These are phyloP conservation scores for Didymella pomorum DNA, from an alignment of 2,329 filamentous ascomycete species.

Conservation along the genomic window DNA sequence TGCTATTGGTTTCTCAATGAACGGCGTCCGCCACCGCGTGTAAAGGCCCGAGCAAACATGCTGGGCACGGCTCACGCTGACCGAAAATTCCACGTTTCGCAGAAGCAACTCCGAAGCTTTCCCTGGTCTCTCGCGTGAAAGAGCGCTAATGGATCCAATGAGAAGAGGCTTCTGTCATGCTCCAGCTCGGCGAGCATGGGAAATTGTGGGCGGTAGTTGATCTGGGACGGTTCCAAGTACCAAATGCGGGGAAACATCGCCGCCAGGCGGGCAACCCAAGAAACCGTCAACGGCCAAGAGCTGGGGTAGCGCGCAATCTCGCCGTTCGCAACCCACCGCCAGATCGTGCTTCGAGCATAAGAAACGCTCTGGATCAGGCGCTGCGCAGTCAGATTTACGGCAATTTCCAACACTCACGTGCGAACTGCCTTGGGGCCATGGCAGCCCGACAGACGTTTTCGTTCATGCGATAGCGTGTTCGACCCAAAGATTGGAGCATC, in stretches of 20 bases:
- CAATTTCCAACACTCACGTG: background rate
- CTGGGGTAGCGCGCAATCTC: conserved; percentile 3
- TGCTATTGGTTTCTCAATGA: background rate
- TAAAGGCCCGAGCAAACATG: conserved; percentile 6
- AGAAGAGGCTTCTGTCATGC: background rate
- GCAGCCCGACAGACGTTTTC: background rate
- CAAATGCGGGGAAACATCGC: conserved; percentile 15
- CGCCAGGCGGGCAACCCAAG: background rate
- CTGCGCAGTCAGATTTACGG: background rate
- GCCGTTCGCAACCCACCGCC: background rate
- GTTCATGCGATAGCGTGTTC: background rate
- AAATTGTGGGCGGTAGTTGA: background rate
- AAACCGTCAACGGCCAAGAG: conserved; percentile 1
- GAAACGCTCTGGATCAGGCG: background rate
- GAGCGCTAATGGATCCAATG: background rate
- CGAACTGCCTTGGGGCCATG: background rate
- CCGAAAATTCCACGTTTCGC: background rate
- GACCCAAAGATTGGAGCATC: background rate
- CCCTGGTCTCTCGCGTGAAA: background rate
- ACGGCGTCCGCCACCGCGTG: conserved; percentile 14
- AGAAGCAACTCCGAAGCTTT: conserved; percentile 2
- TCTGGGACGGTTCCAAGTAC: background rate
- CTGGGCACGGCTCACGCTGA: conserved; percentile 13
- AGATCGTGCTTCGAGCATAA: background rate
- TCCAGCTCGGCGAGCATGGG: background rate